Conservation (phyloP, 306 rosid species). For the Boehmeria nivea region DNA sequence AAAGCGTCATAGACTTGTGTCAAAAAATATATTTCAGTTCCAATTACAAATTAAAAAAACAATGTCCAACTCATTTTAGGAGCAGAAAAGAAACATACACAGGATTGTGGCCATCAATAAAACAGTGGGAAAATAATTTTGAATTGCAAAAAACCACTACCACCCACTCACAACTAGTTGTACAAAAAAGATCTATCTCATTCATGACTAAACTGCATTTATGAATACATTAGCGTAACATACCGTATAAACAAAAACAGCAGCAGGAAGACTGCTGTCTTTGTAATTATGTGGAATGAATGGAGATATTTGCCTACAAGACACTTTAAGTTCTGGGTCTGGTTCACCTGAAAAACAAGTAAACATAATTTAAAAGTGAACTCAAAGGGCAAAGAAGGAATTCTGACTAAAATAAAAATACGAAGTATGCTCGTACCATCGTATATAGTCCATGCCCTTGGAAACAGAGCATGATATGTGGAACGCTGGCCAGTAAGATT, state of each 20-base stretch:
- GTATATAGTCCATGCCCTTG: constrained; percentile 98
- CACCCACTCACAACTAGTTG: too few relatives aligned
- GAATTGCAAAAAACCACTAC: too few relatives aligned
- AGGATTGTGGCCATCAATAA: background rate
- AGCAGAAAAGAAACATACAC: background rate
- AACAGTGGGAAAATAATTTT: too few relatives aligned
- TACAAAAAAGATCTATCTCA: too few relatives aligned
- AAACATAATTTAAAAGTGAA: constrained; percentile 14
- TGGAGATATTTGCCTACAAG: constrained; percentile 97
- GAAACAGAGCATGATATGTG: constrained; percentile 97
- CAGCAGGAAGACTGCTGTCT: constrained; percentile 93
- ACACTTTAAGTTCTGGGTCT: constrained; percentile 88
- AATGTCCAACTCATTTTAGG: background rate
- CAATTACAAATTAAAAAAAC: background rate
- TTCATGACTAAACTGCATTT: constrained; percentile 1
- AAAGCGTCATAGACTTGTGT: background rate
- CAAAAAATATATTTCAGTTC: background rate
- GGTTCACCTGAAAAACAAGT: constrained; percentile 68
- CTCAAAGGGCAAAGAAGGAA: background rate
- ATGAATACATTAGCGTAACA: constrained; percentile 12
- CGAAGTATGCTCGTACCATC: constrained; percentile 54
- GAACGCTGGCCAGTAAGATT: constrained; percentile 93
- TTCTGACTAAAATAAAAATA: constrained; percentile 10
- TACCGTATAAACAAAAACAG: constrained; percentile 95
- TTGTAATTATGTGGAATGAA: constrained; percentile 88